These are phyloP conservation scores for Fusarium virguliforme DNA, from an alignment of 2,329 filamentous ascomycete genomes.

Conservation along the genomic window DNA sequence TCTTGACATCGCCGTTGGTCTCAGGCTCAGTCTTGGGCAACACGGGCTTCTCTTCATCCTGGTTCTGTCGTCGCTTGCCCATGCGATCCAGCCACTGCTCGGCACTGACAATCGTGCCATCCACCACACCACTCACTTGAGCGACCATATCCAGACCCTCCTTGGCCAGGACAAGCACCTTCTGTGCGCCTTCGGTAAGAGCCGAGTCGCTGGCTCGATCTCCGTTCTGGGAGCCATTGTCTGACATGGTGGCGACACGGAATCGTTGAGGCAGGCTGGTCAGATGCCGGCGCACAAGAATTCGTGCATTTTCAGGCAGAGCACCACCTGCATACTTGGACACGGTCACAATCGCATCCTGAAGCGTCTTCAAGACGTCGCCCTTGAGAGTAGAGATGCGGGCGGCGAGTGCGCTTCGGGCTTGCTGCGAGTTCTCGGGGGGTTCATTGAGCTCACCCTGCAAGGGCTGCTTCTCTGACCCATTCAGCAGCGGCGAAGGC, in stretches of 20 bases:
- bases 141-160: constrained; percentile 96
- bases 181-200: constrained; percentile 74
- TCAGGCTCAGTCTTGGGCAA: constrained; percentile 44
- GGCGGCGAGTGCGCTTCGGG: constrained; percentile 66
- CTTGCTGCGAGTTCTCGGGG: constrained; percentile 43
- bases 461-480: constrained; percentile 25
- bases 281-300: constrained; percentile 87
- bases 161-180: constrained; percentile 87
- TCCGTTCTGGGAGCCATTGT: constrained; percentile 49
- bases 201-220: constrained; percentile 58
- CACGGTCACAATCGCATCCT: constrained; percentile 86
- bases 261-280: constrained; percentile 89
- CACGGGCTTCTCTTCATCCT: constrained; percentile 51
- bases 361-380: constrained; percentile 84
- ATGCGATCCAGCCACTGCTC: constrained; percentile 92
- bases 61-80: constrained; percentile 61
- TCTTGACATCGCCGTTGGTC: constrained; percentile 51
- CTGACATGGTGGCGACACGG: constrained; percentile 75
- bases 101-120: constrained; percentile 90
- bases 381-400: constrained; percentile 78
- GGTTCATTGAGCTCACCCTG: constrained; percentile 22
- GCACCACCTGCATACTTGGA: constrained; percentile 93
- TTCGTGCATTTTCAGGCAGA: constrained; percentile 88
- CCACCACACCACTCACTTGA: constrained; percentile 89
- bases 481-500: constrained; percentile 25